Evolutionary conservation across 768 basidiomycete species (phyloP).

Genomic region (Russula olivacea): DNA sequence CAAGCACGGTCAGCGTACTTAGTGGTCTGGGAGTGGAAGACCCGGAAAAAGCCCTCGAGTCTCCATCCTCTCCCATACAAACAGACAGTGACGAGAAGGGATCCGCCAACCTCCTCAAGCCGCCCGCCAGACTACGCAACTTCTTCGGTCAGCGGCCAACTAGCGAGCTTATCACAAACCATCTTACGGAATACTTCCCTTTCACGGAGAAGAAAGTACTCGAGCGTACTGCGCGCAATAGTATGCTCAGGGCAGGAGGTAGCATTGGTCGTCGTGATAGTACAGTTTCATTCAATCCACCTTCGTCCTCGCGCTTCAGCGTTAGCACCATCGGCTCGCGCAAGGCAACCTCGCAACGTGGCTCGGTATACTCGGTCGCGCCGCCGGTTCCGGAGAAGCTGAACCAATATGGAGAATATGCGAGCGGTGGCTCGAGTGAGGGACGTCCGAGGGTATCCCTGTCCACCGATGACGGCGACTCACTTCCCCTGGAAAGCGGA

Average conservation of each 20-base stretch:
- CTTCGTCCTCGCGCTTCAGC: constrained; percentile 53
- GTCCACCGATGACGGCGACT: constrained; percentile 65
- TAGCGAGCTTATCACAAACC: constrained; percentile 92
- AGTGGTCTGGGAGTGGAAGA: constrained; percentile 88
- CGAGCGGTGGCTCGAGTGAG: constrained; percentile 33
- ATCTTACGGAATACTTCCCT: constrained; percentile 94
- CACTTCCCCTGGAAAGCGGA: constrained; percentile 54
- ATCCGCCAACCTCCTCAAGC: constrained; percentile 31
- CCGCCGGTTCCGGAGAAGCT: constrained; percentile 31
- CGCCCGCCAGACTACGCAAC: constrained; percentile 75
- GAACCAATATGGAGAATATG: constrained; percentile 2
- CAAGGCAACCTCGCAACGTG: constrained; percentile 39
- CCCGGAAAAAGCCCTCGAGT: constrained; percentile 59
- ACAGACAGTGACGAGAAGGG: constrained; percentile 35
- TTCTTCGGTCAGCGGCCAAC: constrained; percentile 99
- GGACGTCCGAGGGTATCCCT: constrained; percentile 67
- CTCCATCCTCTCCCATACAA: constrained; percentile 45
- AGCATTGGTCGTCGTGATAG: constrained; percentile 44
- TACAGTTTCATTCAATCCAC: constrained; percentile 42
- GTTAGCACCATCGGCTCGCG: constrained; percentile 48
- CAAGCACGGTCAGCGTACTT: constrained; percentile 90
- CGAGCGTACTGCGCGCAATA: constrained; percentile 81
- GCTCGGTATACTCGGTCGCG: constrained; percentile 42
- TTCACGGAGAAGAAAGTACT: constrained; percentile 87
- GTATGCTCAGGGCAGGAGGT: constrained; percentile 66